A percentile compares a stretch with the other conserved stretches of the same genome.
These are phyloP conservation scores for Candolleomyces efflorescens DNA, from an alignment of 768 basidiomycete genomes.

Conservation along the genomic window DNA sequence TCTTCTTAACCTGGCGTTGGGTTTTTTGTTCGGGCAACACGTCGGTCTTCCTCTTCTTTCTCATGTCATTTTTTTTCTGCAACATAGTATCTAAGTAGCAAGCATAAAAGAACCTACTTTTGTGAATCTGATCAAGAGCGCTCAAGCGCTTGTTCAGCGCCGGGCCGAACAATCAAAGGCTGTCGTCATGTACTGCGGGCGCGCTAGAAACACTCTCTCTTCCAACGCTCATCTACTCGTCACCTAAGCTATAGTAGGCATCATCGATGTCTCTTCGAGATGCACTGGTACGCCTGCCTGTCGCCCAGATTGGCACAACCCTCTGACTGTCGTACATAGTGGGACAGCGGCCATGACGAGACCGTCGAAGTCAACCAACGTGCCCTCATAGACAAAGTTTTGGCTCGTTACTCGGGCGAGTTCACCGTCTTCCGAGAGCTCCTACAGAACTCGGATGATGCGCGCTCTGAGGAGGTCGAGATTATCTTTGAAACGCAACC, in stretches of 20 bases:
- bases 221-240: background rate
- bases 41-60: constrained; percentile 8
- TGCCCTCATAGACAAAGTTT: constrained; percentile 95
- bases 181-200: no score
- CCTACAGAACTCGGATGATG: constrained; percentile 95
- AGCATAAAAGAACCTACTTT: background rate
- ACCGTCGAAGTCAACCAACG: constrained; percentile 92
- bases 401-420: constrained; percentile 93
- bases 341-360: constrained; percentile 66
- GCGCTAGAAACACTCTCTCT: no score
- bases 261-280: constrained; percentile 15
- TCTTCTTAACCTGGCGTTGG: constrained; percentile 16
- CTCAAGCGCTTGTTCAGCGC: no score
- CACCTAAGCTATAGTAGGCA: background rate
- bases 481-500: constrained; percentile 72
- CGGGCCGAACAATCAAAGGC: no score
- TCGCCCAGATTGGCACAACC: background rate
- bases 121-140: no score
- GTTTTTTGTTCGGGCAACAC: constrained; percentile 9
- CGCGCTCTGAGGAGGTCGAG: constrained; percentile 68
- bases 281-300: constrained; percentile 18
- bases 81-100: constrained; percentile 13
- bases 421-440: constrained; percentile 84
- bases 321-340: constrained; percentile 25
- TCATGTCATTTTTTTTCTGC: constrained; percentile 11